A percentile compares a stretch with the other conserved stretches of the same genome.
Conservation (phyloP, 257 asterid genomes). For the Jasminum sambac region DNA sequence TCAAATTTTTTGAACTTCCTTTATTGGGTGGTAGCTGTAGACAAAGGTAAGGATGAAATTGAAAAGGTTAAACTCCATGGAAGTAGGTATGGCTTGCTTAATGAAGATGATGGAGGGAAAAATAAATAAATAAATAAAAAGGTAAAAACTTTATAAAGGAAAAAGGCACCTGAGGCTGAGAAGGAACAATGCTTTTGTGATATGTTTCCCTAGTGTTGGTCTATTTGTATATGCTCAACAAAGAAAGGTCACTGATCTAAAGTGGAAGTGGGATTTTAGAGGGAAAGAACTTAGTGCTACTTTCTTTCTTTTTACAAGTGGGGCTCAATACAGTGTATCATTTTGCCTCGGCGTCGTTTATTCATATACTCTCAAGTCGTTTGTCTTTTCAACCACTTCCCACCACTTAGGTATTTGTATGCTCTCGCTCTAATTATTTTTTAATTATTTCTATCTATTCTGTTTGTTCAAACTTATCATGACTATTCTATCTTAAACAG, state of each 20-base stretch:
- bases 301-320: slow-evolving; percentile 37
- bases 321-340: slow-evolving; percentile 30
- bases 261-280: slow-evolving; percentile 9
- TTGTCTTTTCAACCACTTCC: slow-evolving; percentile 31
- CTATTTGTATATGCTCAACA: slow-evolving; percentile 1
- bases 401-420: background rate
- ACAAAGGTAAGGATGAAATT: slow-evolving; percentile 24
- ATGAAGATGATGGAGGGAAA: background rate
- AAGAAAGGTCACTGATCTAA: slow-evolving; percentile 3
- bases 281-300: slow-evolving; percentile 33
- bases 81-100: background rate
- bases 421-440: background rate
- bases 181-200: slow-evolving; percentile 40
- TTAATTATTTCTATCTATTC: too few species aligned
- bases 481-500: too few species aligned
- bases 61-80: slow-evolving; percentile 16
- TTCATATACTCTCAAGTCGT: slow-evolving; percentile 30
- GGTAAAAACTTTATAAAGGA: slow-evolving; percentile 8
- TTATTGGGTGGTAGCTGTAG: slow-evolving; percentile 23
- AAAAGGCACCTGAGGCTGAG: slow-evolving; percentile 37
- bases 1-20: slow-evolving; percentile 13
- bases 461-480: too few species aligned
- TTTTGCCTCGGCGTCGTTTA: slow-evolving; percentile 8
- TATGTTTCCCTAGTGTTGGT: slow-evolving; percentile 15
- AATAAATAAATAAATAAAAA: background rate